Percentiles rank a stretch among this genome's conserved stretches.
Conservation (phyloP, 352 stramenopile species). For the Saprolegnia parasitica region DNA sequence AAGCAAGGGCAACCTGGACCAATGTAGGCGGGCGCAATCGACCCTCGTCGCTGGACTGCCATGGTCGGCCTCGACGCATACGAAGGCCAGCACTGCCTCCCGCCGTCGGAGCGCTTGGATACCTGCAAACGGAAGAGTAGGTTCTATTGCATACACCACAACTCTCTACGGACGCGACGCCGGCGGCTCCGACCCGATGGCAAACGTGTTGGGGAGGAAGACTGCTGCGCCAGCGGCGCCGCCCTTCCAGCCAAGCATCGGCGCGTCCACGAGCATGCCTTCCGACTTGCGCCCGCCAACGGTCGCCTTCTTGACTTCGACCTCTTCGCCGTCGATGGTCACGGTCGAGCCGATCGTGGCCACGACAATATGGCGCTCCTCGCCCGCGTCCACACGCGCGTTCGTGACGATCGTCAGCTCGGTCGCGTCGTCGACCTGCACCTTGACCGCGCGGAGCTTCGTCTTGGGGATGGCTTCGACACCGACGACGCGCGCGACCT, state of each 20-base stretch:
- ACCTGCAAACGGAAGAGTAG: background rate
- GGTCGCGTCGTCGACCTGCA: conserved; percentile 16
- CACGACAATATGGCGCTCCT: conserved; percentile 29
- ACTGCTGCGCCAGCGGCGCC: conserved; percentile 50
- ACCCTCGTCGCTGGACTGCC: too few relatives aligned
- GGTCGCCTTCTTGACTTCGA: conserved; percentile 50
- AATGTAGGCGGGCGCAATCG: too few relatives aligned
- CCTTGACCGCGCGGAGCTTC: conserved; percentile 24
- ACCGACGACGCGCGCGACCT: conserved; percentile 25
- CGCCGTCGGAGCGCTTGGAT: background rate
- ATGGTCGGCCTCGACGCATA: too few relatives aligned
- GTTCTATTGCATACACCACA: background rate
- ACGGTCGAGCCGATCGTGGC: conserved; percentile 32
- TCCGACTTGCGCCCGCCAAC: conserved; percentile 55
- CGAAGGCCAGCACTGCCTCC: too few relatives aligned
- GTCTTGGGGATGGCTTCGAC: conserved; percentile 28
- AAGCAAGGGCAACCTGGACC: too few relatives aligned
- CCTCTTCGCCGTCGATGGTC: conserved; percentile 40
- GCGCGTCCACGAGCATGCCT: conserved; percentile 73
- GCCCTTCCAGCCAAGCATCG: conserved; percentile 65
- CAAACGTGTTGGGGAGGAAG: conserved; percentile 46
- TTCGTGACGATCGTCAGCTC: conserved; percentile 33
- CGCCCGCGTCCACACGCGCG: conserved; percentile 30
- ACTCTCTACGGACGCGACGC: conserved; percentile 35
- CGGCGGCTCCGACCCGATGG: conserved; percentile 41